A percentile compares a stretch with the other conserved stretches of the same genome.
These are phyloP conservation scores for Pseudonitzschia pungens DNA, from an alignment of 108 stramenopile genomes.

Conservation along the genomic window DNA sequence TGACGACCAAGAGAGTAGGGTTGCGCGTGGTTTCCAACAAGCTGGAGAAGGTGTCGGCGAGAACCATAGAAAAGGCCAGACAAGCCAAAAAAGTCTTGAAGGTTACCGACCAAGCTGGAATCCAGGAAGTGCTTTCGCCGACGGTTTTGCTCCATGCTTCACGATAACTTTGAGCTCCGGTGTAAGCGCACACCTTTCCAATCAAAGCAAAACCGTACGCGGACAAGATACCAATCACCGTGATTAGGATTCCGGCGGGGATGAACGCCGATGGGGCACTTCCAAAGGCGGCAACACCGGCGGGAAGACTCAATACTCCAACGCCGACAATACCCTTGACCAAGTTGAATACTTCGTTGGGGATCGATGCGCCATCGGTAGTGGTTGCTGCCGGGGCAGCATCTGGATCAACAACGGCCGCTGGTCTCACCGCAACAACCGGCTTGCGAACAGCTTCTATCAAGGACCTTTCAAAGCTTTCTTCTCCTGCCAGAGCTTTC, in stretches of 20 bases:
- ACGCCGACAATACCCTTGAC: constrained; percentile 93
- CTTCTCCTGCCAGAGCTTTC: constrained; percentile 1
- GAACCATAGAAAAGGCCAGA: constrained; percentile 93
- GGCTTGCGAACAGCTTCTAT: constrained; percentile 25
- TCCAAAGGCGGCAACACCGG: constrained; percentile 91
- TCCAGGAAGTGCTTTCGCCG: constrained; percentile 71
- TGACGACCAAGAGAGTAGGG: constrained; percentile 59
- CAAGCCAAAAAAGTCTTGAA: constrained; percentile 88
- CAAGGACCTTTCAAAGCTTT: constrained; percentile 17
- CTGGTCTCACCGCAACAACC: constrained; percentile 8
- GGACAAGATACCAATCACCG: constrained; percentile 73
- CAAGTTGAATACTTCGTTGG: constrained; percentile 82
- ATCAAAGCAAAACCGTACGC: constrained; percentile 90
- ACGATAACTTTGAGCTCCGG: constrained; percentile 77
- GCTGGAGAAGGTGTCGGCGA: constrained; percentile 86
- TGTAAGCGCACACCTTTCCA: constrained; percentile 78
- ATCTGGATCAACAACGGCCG: neutral
- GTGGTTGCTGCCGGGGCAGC: neutral
- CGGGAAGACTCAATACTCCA: constrained; percentile 88
- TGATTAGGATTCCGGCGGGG: constrained; percentile 76
- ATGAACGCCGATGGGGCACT: constrained; percentile 79
- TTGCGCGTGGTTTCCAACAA: constrained; percentile 65
- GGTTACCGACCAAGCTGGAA: constrained; percentile 80
- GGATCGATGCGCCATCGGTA: constrained; percentile 56
- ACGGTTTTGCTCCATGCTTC: constrained; percentile 90